phyloP scores from a whole-genome alignment of 441 rosid species.

The Syzygium syzygioides region DNA sequence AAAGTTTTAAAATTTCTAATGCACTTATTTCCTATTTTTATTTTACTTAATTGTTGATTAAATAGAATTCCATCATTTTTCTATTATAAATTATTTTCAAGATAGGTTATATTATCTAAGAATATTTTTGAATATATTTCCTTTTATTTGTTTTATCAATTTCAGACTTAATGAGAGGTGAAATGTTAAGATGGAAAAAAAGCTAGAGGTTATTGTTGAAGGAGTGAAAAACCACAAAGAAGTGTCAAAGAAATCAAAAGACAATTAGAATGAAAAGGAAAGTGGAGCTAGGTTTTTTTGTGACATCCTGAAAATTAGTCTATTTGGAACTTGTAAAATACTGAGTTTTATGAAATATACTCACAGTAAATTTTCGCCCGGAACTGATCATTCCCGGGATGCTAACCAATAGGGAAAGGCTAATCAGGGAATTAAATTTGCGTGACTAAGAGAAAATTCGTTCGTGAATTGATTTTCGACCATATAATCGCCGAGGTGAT shows the following conservation, averaged over 20 bases:
- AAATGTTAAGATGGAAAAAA: neutral
- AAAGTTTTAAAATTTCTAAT: neutral
- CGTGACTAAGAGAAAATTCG: too few species aligned
- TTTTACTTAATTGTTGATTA: neutral
- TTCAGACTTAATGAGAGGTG: neutral
- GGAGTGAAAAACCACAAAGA: neutral
- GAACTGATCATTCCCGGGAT: too few species aligned
- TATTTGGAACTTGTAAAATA: too few species aligned
- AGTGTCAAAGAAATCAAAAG: neutral
- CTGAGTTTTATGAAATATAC: too few species aligned
- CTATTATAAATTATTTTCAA: neutral
- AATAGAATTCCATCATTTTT: neutral
- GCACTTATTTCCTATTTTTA: rapidly evolving
- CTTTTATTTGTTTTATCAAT: neutral
- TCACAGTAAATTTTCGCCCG: too few species aligned
- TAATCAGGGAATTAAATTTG: too few species aligned
- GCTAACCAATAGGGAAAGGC: too few species aligned
- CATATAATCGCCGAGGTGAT: too few species aligned
- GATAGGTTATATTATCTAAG: neutral
- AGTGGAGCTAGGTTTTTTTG: neutral
- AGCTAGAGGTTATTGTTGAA: neutral
- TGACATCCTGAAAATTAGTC: too few species aligned
- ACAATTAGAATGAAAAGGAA: neutral
- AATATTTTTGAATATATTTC: neutral
- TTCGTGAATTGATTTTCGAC: too few species aligned